A percentile compares a stretch with the other conserved stretches of the same genome.
These are phyloP conservation scores for Populus hybrid DNA, from an alignment of 441 rosid species.

Conservation along the genomic window DNA sequence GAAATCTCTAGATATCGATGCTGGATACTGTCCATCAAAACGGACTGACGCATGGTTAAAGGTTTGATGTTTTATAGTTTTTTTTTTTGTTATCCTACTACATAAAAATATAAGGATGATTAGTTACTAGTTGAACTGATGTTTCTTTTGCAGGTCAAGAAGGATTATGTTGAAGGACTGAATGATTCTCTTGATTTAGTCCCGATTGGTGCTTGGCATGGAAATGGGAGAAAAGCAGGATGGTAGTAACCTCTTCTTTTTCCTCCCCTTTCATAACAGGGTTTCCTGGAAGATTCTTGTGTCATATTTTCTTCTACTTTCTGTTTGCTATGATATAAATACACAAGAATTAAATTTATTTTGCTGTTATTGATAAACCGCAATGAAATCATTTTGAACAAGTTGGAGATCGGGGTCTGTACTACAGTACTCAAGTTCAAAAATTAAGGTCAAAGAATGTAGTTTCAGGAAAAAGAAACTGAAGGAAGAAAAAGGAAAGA, in stretches of 20 bases:
- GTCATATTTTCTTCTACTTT: background rate
- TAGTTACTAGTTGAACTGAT: slow-evolving; percentile 1
- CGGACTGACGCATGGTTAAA: slow-evolving; percentile 88
- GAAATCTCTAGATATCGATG: slow-evolving; percentile 64
- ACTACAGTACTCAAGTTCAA: background rate
- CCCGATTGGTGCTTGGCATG: slow-evolving; percentile 96
- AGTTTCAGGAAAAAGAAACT: background rate
- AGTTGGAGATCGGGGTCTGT: background rate
- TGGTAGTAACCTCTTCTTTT: slow-evolving; percentile 42
- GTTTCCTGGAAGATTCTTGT: background rate
- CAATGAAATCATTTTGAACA: background rate
- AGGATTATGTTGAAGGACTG: slow-evolving; percentile 80
- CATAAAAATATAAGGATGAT: slow-evolving; percentile 7
- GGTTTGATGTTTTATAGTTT: slow-evolving; percentile 37
- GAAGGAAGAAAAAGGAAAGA: background rate
- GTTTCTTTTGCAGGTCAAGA: slow-evolving; percentile 60
- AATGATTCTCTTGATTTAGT: slow-evolving; percentile 86
- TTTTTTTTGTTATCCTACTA: background rate
- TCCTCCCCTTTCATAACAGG: background rate
- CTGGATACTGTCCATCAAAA: slow-evolving; percentile 80
- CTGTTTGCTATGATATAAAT: background rate
- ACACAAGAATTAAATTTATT: background rate
- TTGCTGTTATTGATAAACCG: background rate
- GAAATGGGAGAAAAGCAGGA: slow-evolving; percentile 93
- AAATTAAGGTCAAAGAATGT: background rate